phyloP scores from a whole-genome alignment of 1,139 yeast genomes.

The Geotrichum phurueaensis region DNA sequence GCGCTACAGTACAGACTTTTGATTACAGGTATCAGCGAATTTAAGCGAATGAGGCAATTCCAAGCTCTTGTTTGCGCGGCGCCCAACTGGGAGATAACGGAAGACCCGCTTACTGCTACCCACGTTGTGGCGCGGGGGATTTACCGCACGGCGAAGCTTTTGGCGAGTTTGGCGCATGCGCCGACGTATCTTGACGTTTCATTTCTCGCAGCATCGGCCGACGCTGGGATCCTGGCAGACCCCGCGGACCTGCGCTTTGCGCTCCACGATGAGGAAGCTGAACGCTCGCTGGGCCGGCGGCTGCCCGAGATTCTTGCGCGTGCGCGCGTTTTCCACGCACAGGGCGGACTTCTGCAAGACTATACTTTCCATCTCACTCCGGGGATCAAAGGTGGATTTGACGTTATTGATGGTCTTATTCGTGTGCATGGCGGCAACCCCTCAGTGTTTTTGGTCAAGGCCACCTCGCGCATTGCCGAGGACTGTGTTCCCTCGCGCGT shows the following conservation, averaged over 20 bases:
- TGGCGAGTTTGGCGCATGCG: slow-evolving; percentile 42
- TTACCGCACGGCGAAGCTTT: slow-evolving; percentile 79
- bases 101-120: slow-evolving; percentile 31
- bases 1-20: not conserved
- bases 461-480: slow-evolving; percentile 26
- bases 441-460: not conserved
- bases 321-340: slow-evolving; percentile 24
- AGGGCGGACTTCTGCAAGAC: slow-evolving; percentile 39
- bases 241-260: not conserved
- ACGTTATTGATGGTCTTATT: slow-evolving; percentile 55
- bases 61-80: slow-evolving; percentile 22
- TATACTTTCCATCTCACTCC: slow-evolving; percentile 52
- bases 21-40: not conserved
- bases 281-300: not conserved
- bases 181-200: slow-evolving; percentile 37
- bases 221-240: not conserved
- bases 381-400: slow-evolving; percentile 63
- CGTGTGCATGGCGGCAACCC: slow-evolving; percentile 57
- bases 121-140: slow-evolving; percentile 64
- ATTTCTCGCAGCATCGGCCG: slow-evolving; percentile 30
- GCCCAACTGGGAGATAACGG: slow-evolving; percentile 26
- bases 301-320: slow-evolving; percentile 4
- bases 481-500: slow-evolving; percentile 32
- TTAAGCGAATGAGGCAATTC: not conserved
- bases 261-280: slow-evolving; percentile 1